Evolutionary conservation across 805 yeast genomes (phyloP).

Genomic region (Starmerella bombicola): DNA sequence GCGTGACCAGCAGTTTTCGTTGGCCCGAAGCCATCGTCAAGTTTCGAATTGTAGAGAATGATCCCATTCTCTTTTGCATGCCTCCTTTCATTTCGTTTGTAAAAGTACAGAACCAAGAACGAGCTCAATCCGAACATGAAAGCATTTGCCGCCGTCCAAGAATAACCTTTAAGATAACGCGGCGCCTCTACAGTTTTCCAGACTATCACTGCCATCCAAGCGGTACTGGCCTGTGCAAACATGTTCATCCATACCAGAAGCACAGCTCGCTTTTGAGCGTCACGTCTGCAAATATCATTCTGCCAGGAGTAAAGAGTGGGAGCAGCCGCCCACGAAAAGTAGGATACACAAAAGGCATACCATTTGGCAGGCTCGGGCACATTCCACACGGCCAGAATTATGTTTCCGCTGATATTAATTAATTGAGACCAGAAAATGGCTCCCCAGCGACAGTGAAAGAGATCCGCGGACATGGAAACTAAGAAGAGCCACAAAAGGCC

Average conservation of each 20-base stretch:
- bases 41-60: constrained; percentile 14
- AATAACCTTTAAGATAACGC: constrained; percentile 23
- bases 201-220: constrained; percentile 41
- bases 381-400: constrained; percentile 44
- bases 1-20: too few relatives aligned
- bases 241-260: constrained; percentile 41
- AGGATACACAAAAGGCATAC: constrained; percentile 48
- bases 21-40: too few relatives aligned
- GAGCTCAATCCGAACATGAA: constrained; percentile 19
- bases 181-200: constrained; percentile 30
- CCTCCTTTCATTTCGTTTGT: constrained; percentile 16
- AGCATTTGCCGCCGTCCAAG: constrained; percentile 21
- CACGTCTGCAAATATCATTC: constrained; percentile 44
- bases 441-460: constrained; percentile 41
- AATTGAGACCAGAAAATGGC: constrained; percentile 43
- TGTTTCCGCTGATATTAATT: constrained; percentile 41
- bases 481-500: constrained; percentile 35
- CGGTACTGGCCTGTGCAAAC: constrained; percentile 42
- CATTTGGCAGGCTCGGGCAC: constrained; percentile 44
- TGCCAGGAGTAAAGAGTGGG: constrained; percentile 49
- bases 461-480: constrained; percentile 34
- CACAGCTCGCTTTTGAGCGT: constrained; percentile 41
- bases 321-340: constrained; percentile 50
- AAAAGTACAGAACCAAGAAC: constrained; percentile 17
- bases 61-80: constrained; percentile 17